Evolutionary conservation across 108 stramenopile species (phyloP).

Genomic region (Poteriospumella lacustris): DNA sequence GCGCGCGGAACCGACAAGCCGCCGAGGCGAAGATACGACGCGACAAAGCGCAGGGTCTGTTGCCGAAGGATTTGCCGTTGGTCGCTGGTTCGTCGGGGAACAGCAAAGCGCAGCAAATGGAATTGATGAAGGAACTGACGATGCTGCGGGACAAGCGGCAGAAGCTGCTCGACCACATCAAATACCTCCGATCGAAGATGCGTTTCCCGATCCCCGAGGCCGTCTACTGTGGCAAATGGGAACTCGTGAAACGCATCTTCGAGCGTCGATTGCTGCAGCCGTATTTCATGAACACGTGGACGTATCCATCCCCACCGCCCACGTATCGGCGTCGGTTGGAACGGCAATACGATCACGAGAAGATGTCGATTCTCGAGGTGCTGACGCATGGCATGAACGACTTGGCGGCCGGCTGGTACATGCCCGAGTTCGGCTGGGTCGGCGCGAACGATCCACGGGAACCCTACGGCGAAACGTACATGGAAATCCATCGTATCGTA

Average conservation of each 20-base stretch:
- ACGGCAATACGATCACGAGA: not conserved
- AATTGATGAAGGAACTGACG: not conserved
- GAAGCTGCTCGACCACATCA: not conserved
- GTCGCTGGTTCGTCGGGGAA: not conserved
- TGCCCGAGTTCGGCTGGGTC: not conserved
- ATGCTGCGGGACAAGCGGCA: not conserved
- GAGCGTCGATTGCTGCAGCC: not conserved
- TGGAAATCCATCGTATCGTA: not conserved
- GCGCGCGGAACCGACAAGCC: not conserved
- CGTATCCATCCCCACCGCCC: not conserved
- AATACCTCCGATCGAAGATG: not conserved
- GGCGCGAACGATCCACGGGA: not conserved
- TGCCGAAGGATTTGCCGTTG: not conserved
- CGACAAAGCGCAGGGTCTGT: not conserved
- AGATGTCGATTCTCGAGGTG: not conserved
- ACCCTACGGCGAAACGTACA: not conserved
- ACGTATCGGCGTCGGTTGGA: not conserved
- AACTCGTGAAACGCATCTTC: constrained; percentile 9
- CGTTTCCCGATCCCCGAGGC: constrained; percentile 22
- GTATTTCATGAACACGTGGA: constrained; percentile 7
- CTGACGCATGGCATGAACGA: not conserved
- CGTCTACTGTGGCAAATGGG: constrained; percentile 15
- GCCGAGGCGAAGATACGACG: not conserved
- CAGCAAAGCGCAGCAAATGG: not conserved
- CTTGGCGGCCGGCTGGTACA: not conserved